Conservation (phyloP, 768 basidiomycete genomes). For the Kwoniella newhampshirensis region DNA sequence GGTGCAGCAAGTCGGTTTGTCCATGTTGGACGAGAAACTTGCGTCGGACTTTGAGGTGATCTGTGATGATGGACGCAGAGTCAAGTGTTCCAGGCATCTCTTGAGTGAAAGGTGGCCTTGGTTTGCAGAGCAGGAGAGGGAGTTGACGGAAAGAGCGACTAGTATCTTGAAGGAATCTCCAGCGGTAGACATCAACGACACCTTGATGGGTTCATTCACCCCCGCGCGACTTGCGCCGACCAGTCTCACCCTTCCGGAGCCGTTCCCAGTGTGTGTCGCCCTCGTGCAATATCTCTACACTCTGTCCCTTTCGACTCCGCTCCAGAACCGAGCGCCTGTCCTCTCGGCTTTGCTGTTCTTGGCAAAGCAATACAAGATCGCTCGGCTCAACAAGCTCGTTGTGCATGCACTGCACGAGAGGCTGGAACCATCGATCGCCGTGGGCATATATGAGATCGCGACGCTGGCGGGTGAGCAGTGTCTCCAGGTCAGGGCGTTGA, state of each 20-base stretch:
- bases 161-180: conserved; percentile 25
- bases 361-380: conserved; percentile 75
- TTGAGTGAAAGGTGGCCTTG: conserved; percentile 92
- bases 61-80: conserved; percentile 82
- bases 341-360: conserved; percentile 82
- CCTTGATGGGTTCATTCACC: conserved; percentile 34
- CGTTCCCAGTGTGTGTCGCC: conserved; percentile 83
- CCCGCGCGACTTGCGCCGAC: conserved; percentile 71
- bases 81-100: conserved; percentile 77
- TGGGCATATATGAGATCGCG: conserved; percentile 92
- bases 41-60: conserved; percentile 89
- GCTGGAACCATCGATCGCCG: conserved; percentile 77
- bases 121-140: conserved; percentile 60
- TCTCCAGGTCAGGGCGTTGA: conserved; percentile 77
- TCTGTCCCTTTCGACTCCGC: conserved; percentile 75
- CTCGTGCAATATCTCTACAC: conserved; percentile 93
- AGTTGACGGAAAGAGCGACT: conserved; percentile 10
- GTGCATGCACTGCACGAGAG: conserved; percentile 92
- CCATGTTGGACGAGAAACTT: conserved; percentile 74
- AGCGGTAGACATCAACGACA: conserved; percentile 35
- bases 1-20: conserved; percentile 81
- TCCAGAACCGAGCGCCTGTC: conserved; percentile 87
- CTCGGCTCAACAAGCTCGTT: conserved; percentile 73
- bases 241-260: conserved; percentile 76
- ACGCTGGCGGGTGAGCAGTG: conserved; percentile 85